A percentile compares a stretch with the other conserved stretches of the same genome.
phyloP scores from a whole-genome alignment of 2,329 filamentous ascomycete genomes.

The Zymoseptoria tritici region DNA sequence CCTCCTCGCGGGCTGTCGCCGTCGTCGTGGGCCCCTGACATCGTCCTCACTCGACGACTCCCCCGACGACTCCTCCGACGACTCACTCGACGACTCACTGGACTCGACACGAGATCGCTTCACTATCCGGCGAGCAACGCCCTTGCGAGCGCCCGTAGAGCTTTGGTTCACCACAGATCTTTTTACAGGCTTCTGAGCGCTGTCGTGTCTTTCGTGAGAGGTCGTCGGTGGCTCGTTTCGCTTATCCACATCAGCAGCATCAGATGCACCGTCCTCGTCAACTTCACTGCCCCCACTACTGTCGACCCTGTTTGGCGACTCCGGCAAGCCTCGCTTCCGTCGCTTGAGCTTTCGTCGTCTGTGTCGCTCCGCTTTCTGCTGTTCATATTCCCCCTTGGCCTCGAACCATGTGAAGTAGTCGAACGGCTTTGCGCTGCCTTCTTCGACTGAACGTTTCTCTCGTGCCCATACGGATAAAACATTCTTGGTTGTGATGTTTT shows the following conservation, averaged over 20 bases:
- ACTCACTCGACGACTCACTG: neutral
- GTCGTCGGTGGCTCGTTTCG: neutral
- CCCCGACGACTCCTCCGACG: neutral
- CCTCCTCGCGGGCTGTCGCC: neutral
- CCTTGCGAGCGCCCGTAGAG: neutral
- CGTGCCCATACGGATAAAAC: slow-evolving; percentile 19
- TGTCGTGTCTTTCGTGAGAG: neutral
- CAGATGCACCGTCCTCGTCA: slow-evolving; percentile 9
- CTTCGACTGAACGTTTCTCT: slow-evolving; percentile 11
- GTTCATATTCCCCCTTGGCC: slow-evolving; percentile 6
- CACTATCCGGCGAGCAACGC: neutral
- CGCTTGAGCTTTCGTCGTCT: slow-evolving; percentile 22
- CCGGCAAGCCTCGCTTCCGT: slow-evolving; percentile 11
- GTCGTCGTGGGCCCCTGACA: neutral
- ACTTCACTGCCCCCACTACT: slow-evolving; percentile 5
- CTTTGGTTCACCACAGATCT: slow-evolving; percentile 2
- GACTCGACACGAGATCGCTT: neutral
- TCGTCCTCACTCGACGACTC: neutral
- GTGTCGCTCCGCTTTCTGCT: slow-evolving; percentile 7
- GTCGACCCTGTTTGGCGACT: slow-evolving; percentile 3
- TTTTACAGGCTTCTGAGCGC: neutral
- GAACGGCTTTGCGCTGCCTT: slow-evolving; percentile 17
- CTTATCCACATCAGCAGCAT: neutral
- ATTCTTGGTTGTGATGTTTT: slow-evolving; percentile 10
- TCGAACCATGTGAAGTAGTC: slow-evolving; percentile 17